Conservation (phyloP, 805 yeast species). For the Pichia occidentalis region DNA sequence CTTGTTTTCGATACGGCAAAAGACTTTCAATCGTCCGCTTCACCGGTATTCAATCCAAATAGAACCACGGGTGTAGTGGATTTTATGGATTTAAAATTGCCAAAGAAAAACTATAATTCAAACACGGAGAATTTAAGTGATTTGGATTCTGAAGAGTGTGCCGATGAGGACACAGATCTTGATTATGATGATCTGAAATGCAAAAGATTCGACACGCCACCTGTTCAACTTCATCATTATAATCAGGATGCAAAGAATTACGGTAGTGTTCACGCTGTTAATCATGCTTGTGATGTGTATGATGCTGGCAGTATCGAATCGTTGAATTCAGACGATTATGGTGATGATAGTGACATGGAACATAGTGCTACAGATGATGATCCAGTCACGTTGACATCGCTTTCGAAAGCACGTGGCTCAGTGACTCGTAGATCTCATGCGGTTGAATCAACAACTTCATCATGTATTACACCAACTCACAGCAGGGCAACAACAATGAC, state of each 20-base stretch:
- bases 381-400: slow-evolving; percentile 9
- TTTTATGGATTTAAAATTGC: slow-evolving; percentile 4
- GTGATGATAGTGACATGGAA: slow-evolving; percentile 21
- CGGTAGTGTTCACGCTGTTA: slow-evolving; percentile 22
- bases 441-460: slow-evolving; percentile 11
- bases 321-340: slow-evolving; percentile 7
- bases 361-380: slow-evolving; percentile 8
- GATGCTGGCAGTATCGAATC: slow-evolving; percentile 16
- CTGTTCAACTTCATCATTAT: background rate
- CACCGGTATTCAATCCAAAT: background rate
- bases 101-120: slow-evolving; percentile 4
- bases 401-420: slow-evolving; percentile 5
- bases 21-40: slow-evolving; percentile 18
- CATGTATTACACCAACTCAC: slow-evolving; percentile 13
- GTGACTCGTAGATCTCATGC: slow-evolving; percentile 2
- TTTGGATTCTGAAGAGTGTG: slow-evolving; percentile 17
- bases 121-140: slow-evolving; percentile 13
- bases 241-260: background rate
- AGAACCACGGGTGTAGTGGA: slow-evolving; percentile 12
- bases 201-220: slow-evolving; percentile 1
- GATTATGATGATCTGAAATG: background rate
- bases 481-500: slow-evolving; percentile 15
- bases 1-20: slow-evolving; percentile 33
- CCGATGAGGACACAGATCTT: background rate
- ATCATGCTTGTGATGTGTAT: slow-evolving; percentile 20